These are phyloP conservation scores for Dioscorea zingiberensis DNA, from an alignment of 106 monocot species.

Conservation along the genomic window DNA sequence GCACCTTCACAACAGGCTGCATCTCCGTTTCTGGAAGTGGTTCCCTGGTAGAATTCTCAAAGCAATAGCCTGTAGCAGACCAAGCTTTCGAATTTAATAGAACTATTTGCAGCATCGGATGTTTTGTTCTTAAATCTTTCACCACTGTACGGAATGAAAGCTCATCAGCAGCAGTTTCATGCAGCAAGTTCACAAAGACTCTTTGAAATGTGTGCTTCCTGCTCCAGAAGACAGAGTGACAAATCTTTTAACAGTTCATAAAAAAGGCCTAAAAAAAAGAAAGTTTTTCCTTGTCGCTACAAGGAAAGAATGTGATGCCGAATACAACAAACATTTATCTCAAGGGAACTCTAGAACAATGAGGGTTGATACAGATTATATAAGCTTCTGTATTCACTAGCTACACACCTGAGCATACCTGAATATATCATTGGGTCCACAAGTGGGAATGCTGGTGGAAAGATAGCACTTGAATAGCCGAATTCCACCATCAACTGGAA, in stretches of 20 bases:
- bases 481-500: conserved; percentile 61
- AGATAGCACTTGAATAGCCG: conserved; percentile 80
- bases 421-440: conserved; percentile 59
- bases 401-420: conserved; percentile 20
- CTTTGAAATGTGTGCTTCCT: conserved; percentile 67
- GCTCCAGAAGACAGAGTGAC: conserved; percentile 3
- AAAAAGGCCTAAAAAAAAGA: too few species aligned
- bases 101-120: conserved; percentile 56
- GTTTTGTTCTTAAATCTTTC: conserved; percentile 52
- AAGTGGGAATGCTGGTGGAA: conserved; percentile 36
- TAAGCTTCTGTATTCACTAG: too few species aligned
- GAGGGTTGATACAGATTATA: too few species aligned
- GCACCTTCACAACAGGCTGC: conserved; percentile 50
- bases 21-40: conserved; percentile 19
- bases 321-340: too few species aligned
- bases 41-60: conserved; percentile 24
- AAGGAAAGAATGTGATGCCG: too few species aligned
- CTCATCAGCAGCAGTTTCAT: conserved; percentile 73
- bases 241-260: too few species aligned
- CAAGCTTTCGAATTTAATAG: conserved; percentile 74
- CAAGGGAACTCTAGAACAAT: too few species aligned
- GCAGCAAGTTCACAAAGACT: conserved; percentile 52
- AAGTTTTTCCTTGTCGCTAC: too few species aligned
- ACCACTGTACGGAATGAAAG: conserved; percentile 59
- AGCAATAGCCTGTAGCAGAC: conserved; percentile 44